These are phyloP conservation scores for Solanum piurae DNA, from an alignment of 257 asterid genomes.

Conservation along the genomic window DNA sequence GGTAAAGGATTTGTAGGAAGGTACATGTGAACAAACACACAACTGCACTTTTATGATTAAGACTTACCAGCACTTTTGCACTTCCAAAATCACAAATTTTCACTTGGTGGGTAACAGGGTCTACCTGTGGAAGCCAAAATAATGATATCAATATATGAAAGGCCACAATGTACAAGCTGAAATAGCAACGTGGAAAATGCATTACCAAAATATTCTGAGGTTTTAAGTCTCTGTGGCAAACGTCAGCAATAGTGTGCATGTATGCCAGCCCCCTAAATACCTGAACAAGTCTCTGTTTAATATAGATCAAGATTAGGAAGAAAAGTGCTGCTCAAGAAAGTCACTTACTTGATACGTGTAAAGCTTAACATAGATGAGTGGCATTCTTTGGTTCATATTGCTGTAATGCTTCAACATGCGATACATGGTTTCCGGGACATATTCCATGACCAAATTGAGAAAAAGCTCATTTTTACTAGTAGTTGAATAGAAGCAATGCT, in stretches of 20 bases:
- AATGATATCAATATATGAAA: conserved; percentile 1
- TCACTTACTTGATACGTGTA: conserved; percentile 74
- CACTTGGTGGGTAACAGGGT: conserved; percentile 70
- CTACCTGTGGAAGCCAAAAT: conserved; percentile 46
- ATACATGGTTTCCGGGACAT: conserved; percentile 78
- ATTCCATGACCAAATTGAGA: conserved; percentile 93
- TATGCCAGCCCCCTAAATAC: conserved; percentile 91
- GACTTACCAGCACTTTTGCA: conserved; percentile 87
- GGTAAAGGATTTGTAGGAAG: neutral
- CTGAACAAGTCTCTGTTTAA: conserved; percentile 24
- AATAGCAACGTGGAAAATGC: neutral
- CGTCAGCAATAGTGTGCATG: conserved; percentile 85
- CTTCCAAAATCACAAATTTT: conserved; percentile 98
- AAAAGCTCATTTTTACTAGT: conserved; percentile 80
- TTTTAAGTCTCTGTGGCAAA: conserved; percentile 92
- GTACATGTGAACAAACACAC: neutral
- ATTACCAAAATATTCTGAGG: conserved; percentile 91
- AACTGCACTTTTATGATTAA: neutral
- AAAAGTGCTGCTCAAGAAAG: neutral
- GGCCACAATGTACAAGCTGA: neutral
- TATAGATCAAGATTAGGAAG: neutral
- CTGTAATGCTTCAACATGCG: conserved; percentile 68
- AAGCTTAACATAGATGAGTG: conserved; percentile 84
- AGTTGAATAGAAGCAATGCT: conserved; percentile 88
- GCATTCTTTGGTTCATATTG: conserved; percentile 74